phyloP scores from a whole-genome alignment of 2,329 filamentous ascomycete genomes.

The Arachnomyces sp. region DNA sequence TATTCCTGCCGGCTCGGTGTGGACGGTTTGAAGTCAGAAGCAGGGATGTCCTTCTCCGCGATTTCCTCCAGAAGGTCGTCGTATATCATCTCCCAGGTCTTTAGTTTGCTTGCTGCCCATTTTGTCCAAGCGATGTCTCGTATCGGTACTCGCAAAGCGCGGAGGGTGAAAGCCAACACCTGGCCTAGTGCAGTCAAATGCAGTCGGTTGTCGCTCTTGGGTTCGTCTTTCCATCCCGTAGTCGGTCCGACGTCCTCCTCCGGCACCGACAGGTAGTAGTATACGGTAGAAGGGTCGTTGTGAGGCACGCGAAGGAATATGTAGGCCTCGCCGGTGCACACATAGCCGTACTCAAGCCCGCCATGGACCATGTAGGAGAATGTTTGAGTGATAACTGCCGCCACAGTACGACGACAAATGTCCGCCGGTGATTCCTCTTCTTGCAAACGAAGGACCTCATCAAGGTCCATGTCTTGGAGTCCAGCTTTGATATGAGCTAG shows the following conservation, averaged over 20 bases:
- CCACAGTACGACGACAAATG: constrained; percentile 30
- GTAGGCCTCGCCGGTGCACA: constrained; percentile 37
- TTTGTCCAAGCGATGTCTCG: constrained; percentile 14
- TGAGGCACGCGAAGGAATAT: constrained; percentile 36
- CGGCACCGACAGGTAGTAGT: constrained; percentile 26
- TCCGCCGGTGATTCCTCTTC: constrained; percentile 27
- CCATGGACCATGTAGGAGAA: constrained; percentile 44
- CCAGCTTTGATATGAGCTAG: constrained; percentile 34
- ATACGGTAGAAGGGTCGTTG: constrained; percentile 20
- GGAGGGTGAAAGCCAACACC: constrained; percentile 23
- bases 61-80: constrained; percentile 17
- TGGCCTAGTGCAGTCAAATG: constrained; percentile 26
- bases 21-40: constrained; percentile 12
- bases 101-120: constrained; percentile 9
- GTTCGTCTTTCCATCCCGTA: constrained; percentile 13
- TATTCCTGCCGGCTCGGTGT: constrained; percentile 6
- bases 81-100: constrained; percentile 18
- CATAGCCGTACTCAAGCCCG: constrained; percentile 36
- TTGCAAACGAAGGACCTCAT: constrained; percentile 28
- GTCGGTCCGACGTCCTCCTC: constrained; percentile 20
- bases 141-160: constrained; percentile 15
- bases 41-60: constrained; percentile 12
- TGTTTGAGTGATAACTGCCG: constrained; percentile 39
- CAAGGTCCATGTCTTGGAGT: constrained; percentile 36
- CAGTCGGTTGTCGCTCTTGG: constrained; percentile 14